Evolutionary conservation across 2,329 filamentous ascomycete genomes (phyloP).

Genomic region (Diaporthe sp.): DNA sequence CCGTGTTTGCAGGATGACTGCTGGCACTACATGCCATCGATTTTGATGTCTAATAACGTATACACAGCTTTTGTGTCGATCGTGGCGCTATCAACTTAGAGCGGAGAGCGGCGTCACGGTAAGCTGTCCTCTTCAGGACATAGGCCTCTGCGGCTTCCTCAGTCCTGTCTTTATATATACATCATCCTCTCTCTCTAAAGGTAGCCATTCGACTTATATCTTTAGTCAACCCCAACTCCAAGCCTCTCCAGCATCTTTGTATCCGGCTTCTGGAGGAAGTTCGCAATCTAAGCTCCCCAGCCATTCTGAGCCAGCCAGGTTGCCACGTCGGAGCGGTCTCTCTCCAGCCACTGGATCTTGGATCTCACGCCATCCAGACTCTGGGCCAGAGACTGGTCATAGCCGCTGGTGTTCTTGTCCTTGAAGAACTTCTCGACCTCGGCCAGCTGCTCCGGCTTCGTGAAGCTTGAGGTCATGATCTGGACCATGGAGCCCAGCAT

Average conservation of each 20-base stretch:
- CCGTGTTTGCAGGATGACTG: neutral
- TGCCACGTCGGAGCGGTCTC: slow-evolving; percentile 81
- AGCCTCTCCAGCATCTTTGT: neutral
- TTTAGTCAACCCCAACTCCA: neutral
- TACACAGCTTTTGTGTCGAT: neutral
- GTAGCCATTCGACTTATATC: neutral
- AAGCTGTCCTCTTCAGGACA: neutral
- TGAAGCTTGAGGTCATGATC: slow-evolving; percentile 86
- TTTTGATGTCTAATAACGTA: slow-evolving; percentile 17
- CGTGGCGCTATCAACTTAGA: neutral
- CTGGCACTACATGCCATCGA: neutral
- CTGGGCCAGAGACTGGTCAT: slow-evolving; percentile 90
- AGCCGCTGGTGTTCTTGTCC: slow-evolving; percentile 85
- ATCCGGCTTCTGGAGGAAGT: neutral
- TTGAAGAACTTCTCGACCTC: slow-evolving; percentile 86
- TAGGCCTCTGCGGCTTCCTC: neutral
- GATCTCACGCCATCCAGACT: slow-evolving; percentile 87
- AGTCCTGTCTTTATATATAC: neutral
- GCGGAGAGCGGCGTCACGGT: neutral
- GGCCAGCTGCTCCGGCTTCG: slow-evolving; percentile 79
- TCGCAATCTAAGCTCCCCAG: slow-evolving; percentile 43
- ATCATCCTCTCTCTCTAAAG: neutral
- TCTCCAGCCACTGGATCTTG: slow-evolving; percentile 85
- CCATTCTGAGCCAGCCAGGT: slow-evolving; percentile 54
- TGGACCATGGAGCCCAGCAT: slow-evolving; percentile 89